A percentile compares a stretch with the other conserved stretches of the same genome.
phyloP scores from a whole-genome alignment of 352 stramenopile genomes.

The Phytopythium kandeliae region DNA sequence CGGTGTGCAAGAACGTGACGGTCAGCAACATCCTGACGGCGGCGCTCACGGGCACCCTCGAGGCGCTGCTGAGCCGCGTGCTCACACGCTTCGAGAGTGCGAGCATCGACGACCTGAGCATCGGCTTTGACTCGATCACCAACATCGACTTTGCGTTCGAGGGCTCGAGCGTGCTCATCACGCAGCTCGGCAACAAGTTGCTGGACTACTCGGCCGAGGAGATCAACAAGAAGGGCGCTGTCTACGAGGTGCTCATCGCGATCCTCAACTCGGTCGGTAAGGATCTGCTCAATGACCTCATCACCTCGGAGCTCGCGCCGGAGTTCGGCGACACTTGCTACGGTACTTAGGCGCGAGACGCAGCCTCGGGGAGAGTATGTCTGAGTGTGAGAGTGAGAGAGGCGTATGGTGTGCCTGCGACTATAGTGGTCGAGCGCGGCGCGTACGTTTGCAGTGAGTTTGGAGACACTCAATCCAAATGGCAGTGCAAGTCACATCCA shows the following conservation, averaged over 20 bases:
- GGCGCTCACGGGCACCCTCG: constrained; percentile 15
- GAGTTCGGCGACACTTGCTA: constrained; percentile 43
- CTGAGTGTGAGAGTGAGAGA: constrained; percentile 3
- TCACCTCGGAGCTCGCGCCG: constrained; percentile 35
- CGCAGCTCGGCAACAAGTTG: constrained; percentile 39
- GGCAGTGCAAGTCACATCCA: too few relatives aligned
- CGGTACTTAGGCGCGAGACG: constrained; percentile 7
- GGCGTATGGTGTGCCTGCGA: too few relatives aligned
- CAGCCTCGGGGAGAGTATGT: too few relatives aligned
- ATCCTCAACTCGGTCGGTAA: constrained; percentile 31
- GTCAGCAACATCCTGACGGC: constrained; percentile 28
- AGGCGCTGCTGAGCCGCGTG: constrained; percentile 18
- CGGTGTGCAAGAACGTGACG: constrained; percentile 25
- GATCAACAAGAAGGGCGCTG: constrained; percentile 60
- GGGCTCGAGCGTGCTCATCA: constrained; percentile 27
- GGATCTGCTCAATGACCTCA: constrained; percentile 46
- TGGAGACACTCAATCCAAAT: too few relatives aligned
- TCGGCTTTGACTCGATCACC: constrained; percentile 29
- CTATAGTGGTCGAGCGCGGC: too few relatives aligned
- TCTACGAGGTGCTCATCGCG: constrained; percentile 36
- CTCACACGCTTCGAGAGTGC: constrained; percentile 36
- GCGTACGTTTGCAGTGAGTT: too few relatives aligned
- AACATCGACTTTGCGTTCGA: constrained; percentile 47
- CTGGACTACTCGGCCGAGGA: constrained; percentile 33
- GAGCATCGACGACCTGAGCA: constrained; percentile 21